Evolutionary conservation across 1,284 basidiomycete genomes (phyloP).

Genomic region (Leucoagaricus sp.): DNA sequence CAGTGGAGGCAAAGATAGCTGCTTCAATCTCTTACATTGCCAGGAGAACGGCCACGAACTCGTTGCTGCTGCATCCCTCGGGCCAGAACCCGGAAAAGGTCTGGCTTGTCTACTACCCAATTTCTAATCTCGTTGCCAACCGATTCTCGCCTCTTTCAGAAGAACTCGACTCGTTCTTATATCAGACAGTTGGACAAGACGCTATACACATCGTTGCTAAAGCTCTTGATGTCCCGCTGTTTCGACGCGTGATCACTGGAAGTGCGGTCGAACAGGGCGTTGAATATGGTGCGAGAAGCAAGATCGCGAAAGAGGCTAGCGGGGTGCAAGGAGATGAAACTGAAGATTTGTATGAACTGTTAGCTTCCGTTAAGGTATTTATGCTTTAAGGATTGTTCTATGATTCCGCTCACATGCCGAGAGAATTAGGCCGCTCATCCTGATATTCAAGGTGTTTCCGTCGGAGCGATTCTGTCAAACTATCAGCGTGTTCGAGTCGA

Average conservation of each 20-base stretch:
- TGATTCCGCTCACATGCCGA: conserved; percentile 6
- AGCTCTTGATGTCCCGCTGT: conserved; percentile 87
- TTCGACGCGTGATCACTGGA: conserved; percentile 81
- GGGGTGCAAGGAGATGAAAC: conserved; percentile 89
- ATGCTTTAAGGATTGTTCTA: not conserved
- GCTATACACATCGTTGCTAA: conserved; percentile 87
- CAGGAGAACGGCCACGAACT: conserved; percentile 86
- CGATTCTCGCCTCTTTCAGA: conserved; percentile 51
- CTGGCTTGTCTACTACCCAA: conserved; percentile 25
- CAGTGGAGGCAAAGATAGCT: conserved; percentile 98
- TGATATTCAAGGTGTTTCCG: conserved; percentile 86
- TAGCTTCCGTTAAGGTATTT: conserved; percentile 77
- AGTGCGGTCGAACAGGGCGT: conserved; percentile 78
- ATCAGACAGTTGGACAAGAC: conserved; percentile 97
- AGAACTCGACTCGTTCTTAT: conserved; percentile 98
- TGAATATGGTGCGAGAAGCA: conserved; percentile 81
- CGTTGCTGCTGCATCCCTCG: conserved; percentile 86
- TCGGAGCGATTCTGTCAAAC: conserved; percentile 96
- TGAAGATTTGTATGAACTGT: conserved; percentile 86
- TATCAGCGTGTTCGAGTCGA: conserved; percentile 98
- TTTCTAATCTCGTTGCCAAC: conserved; percentile 12
- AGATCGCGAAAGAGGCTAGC: conserved; percentile 35
- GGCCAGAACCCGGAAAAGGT: conserved; percentile 88
- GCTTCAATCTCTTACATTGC: conserved; percentile 95
- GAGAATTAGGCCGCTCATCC: conserved; percentile 69